These are phyloP conservation scores for Hypoxylon crocopeplum DNA, from an alignment of 495 filamentous ascomycete species.

Conservation along the genomic window DNA sequence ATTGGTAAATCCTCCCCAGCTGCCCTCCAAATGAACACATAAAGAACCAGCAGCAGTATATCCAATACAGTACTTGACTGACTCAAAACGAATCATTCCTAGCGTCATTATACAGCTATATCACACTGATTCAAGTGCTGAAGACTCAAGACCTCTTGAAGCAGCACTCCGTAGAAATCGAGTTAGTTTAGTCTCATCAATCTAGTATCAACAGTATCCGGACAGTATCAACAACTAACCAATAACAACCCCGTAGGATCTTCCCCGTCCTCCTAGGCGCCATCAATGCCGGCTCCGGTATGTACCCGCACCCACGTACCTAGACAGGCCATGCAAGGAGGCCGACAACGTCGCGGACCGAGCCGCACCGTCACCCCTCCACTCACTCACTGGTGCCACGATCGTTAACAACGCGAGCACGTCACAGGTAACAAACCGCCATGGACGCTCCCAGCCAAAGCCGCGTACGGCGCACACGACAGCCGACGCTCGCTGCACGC, in stretches of 20 bases:
- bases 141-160: constrained; percentile 60
- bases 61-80: too few species aligned
- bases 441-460: constrained; percentile 73
- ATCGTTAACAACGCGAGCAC: too few species aligned
- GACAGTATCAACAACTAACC: constrained; percentile 1
- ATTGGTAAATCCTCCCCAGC: constrained; percentile 52
- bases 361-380: not conserved
- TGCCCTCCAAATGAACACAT: too few species aligned
- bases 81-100: too few species aligned
- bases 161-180: constrained; percentile 64
- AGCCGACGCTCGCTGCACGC: constrained; percentile 59
- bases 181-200: constrained; percentile 64
- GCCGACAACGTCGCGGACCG: not conserved
- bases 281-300: constrained; percentile 70
- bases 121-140: constrained; percentile 64
- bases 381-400: not conserved
- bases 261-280: constrained; percentile 77
- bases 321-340: not conserved
- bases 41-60: not conserved
- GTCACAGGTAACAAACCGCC: constrained; percentile 79
- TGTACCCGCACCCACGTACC: constrained; percentile 16
- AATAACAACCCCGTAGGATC: constrained; percentile 55
- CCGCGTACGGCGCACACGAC: constrained; percentile 62
- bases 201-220: too few species aligned
- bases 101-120: constrained; percentile 77